phyloP scores from a whole-genome alignment of 2,329 filamentous ascomycete genomes.

The Exophiala aquamarina region DNA sequence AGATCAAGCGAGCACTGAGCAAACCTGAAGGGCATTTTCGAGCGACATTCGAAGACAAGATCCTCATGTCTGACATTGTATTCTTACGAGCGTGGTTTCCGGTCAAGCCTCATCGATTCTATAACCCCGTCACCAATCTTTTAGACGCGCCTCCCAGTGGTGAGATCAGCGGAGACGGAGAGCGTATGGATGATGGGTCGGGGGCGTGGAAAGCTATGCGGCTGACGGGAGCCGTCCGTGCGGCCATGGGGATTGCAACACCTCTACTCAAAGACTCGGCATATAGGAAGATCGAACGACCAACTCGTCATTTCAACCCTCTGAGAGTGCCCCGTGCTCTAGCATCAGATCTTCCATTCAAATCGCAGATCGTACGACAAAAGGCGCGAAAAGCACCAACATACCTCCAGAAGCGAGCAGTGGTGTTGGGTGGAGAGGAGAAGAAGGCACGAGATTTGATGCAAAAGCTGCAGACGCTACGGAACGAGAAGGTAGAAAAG shows the following conservation, averaged over 20 bases:
- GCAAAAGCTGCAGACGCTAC: slow-evolving; percentile 86
- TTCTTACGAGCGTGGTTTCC: slow-evolving; percentile 97
- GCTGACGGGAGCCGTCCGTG: slow-evolving; percentile 86
- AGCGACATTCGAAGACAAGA: slow-evolving; percentile 98
- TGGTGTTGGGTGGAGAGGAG: slow-evolving; percentile 83
- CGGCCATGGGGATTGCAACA: slow-evolving; percentile 70
- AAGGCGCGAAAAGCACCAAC: slow-evolving; percentile 77
- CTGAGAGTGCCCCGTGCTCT: slow-evolving; percentile 49
- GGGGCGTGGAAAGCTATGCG: slow-evolving; percentile 83
- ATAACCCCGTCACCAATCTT: slow-evolving; percentile 93
- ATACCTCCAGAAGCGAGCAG: slow-evolving; percentile 93
- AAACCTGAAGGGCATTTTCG: slow-evolving; percentile 96
- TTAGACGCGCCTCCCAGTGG: slow-evolving; percentile 56
- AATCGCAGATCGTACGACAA: slow-evolving; percentile 82
- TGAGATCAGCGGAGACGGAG: slow-evolving; percentile 21
- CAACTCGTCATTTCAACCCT: slow-evolving; percentile 73
- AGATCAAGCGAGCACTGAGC: slow-evolving; percentile 92
- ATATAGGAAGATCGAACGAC: slow-evolving; percentile 66
- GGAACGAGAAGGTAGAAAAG: slow-evolving; percentile 88
- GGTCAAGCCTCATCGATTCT: slow-evolving; percentile 91
- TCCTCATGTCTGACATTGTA: slow-evolving; percentile 93
- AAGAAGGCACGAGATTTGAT: slow-evolving; percentile 83
- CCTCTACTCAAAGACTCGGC: slow-evolving; percentile 80
- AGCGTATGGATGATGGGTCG: slow-evolving; percentile 31
- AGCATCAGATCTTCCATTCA: slow-evolving; percentile 84